These are phyloP conservation scores for Micractinium conductrix DNA, from an alignment of 139 green algal genomes.

Conservation along the genomic window DNA sequence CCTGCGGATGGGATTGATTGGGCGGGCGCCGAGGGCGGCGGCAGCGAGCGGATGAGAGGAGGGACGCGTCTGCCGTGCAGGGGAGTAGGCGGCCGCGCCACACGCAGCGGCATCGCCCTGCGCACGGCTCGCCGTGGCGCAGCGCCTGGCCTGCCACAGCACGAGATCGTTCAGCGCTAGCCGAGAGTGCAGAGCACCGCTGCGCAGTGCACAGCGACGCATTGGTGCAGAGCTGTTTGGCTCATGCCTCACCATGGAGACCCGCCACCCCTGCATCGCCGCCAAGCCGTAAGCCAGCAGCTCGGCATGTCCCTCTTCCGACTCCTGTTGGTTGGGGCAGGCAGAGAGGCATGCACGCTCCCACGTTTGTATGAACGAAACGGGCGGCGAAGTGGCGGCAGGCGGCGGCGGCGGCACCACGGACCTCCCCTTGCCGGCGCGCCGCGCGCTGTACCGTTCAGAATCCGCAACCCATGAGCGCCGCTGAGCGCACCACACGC, in stretches of 20 bases:
- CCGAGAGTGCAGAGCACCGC: not conserved
- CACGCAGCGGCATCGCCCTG: not conserved
- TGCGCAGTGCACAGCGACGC: not conserved
- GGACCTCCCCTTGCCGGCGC: too few relatives aligned
- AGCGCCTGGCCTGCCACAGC: not conserved
- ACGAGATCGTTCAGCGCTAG: not conserved
- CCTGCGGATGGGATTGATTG: too few relatives aligned
- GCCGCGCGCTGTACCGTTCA: not conserved
- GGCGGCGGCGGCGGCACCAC: too few relatives aligned
- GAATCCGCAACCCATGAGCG: not conserved
- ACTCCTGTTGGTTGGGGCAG: conserved; percentile 34
- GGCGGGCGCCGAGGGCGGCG: too few relatives aligned
- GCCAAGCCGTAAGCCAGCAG: conserved; percentile 44
- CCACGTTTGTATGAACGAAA: not conserved
- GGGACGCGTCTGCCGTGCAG: too few relatives aligned
- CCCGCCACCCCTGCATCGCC: conserved; percentile 58
- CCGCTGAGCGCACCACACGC: not conserved
- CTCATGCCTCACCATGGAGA: conserved; percentile 48
- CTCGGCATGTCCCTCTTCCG: conserved; percentile 33
- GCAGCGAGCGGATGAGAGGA: too few relatives aligned
- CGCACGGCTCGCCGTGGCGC: too few relatives aligned
- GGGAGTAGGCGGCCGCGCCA: too few relatives aligned
- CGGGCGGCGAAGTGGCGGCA: too few relatives aligned
- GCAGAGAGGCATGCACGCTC: not conserved
- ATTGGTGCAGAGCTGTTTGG: too few relatives aligned